These are phyloP conservation scores for Xenosphaeropsis pyriputrescens DNA, from an alignment of 2,329 filamentous ascomycete species.

Conservation along the genomic window DNA sequence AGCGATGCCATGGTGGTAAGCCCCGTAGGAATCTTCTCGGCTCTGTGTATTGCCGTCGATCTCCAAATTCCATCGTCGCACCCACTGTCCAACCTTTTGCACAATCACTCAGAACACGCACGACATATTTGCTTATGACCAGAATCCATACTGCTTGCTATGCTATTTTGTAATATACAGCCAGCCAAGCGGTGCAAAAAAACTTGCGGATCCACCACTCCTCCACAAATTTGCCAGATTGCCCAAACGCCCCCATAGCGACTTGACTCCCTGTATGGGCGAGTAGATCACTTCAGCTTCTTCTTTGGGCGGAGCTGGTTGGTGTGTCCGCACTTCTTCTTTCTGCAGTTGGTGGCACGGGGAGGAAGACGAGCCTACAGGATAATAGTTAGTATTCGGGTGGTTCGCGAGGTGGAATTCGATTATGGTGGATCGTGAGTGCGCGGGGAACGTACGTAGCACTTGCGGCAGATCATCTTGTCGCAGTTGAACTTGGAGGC, in stretches of 20 bases:
- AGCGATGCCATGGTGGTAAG: no score
- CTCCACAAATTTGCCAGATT: constrained; percentile 20
- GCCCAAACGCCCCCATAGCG: not conserved
- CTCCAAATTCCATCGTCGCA: no score
- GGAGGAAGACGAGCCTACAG: constrained; percentile 69
- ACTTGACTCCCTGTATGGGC: constrained; percentile 6
- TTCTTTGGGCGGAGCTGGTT: constrained; percentile 99
- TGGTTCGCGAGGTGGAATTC: not conserved
- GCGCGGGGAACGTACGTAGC: constrained; percentile 60
- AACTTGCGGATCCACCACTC: not conserved
- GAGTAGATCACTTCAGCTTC: constrained; percentile 84
- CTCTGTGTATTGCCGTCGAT: no score
- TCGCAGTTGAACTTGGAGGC: constrained; percentile 99
- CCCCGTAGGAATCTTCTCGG: no score
- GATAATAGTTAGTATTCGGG: constrained; percentile 10
- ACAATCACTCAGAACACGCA: no score
- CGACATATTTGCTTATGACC: no score
- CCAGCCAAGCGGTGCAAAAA: not conserved
- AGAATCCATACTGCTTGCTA: not conserved
- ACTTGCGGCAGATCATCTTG: constrained; percentile 99
- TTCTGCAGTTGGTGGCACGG: constrained; percentile 99
- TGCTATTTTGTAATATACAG: constrained; percentile 1
- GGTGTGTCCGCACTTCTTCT: constrained; percentile 99
- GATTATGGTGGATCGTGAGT: no score
- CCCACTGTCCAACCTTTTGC: no score